Evolutionary conservation across 2,329 filamentous ascomycete genomes (phyloP).

Genomic region (Cercospora sojina): DNA sequence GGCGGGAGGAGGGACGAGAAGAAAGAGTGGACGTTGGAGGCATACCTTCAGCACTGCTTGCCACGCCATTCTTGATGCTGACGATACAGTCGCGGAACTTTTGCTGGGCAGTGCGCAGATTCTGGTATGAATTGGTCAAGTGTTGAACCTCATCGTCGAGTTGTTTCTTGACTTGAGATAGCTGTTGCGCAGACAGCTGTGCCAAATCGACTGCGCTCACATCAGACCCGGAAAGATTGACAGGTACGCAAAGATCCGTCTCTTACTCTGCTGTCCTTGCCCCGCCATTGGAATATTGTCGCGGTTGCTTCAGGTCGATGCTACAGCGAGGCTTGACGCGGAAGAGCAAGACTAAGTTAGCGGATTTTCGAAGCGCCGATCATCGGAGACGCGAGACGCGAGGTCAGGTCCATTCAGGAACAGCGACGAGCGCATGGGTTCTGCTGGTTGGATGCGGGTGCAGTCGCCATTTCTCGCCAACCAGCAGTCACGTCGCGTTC

Average conservation of each 20-base stretch:
- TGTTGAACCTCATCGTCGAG: conserved; percentile 95
- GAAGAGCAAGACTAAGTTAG: background rate
- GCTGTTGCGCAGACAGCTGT: conserved; percentile 77
- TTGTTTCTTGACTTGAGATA: conserved; percentile 90
- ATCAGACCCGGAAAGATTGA: conserved; percentile 16
- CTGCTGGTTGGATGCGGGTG: background rate
- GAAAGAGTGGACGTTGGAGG: background rate
- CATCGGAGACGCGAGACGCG: conserved; percentile 2
- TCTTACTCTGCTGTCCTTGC: conserved; percentile 33
- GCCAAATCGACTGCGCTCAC: conserved; percentile 62
- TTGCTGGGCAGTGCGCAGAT: conserved; percentile 82
- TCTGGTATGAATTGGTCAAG: conserved; percentile 83
- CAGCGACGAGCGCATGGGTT: background rate
- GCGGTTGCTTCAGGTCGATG: background rate
- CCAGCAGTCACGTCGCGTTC: background rate
- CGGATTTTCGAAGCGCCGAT: conserved; percentile 5
- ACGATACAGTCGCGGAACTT: conserved; percentile 90
- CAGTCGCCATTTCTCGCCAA: background rate
- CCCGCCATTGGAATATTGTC: conserved; percentile 10
- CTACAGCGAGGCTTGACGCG: background rate
- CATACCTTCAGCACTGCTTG: conserved; percentile 41
- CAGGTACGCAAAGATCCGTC: background rate
- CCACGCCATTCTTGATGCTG: conserved; percentile 59
- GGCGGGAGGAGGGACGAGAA: conserved; percentile 38
- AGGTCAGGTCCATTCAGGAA: background rate